A percentile compares a stretch with the other conserved stretches of the same genome.
These are phyloP conservation scores for Penicillium sp. DNA, from an alignment of 2,329 filamentous ascomycete genomes.

Conservation along the genomic window DNA sequence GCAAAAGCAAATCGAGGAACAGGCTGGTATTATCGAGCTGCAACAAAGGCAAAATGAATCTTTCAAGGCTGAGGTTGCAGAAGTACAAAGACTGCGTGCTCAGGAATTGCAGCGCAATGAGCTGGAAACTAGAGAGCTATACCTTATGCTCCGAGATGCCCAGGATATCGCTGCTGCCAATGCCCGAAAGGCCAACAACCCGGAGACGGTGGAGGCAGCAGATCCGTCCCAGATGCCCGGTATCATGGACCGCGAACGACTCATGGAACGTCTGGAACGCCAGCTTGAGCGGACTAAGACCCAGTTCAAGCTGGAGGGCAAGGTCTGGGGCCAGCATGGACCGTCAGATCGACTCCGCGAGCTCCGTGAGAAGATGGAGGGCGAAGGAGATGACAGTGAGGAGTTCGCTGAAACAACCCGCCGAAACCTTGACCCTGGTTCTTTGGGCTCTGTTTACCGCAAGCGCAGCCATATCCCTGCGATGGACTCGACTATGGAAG, in stretches of 20 bases:
- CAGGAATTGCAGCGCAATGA: slow-evolving; percentile 92
- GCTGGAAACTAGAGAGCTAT: slow-evolving; percentile 88
- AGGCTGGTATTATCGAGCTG: slow-evolving; percentile 79
- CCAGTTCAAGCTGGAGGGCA: slow-evolving; percentile 91
- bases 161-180: slow-evolving; percentile 90
- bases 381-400: slow-evolving; percentile 44
- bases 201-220: slow-evolving; percentile 43
- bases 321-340: slow-evolving; percentile 75
- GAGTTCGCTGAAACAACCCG: slow-evolving; percentile 49
- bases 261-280: slow-evolving; percentile 90
- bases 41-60: slow-evolving; percentile 77
- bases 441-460: slow-evolving; percentile 64
- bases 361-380: slow-evolving; percentile 90
- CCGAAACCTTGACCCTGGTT: slow-evolving; percentile 59
- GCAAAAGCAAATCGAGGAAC: slow-evolving; percentile 88
- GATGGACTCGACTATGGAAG: slow-evolving; percentile 30
- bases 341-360: slow-evolving; percentile 88
- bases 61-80: slow-evolving; percentile 80
- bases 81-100: slow-evolving; percentile 71
- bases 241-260: slow-evolving; percentile 80
- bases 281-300: slow-evolving; percentile 96
- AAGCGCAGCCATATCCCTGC: slow-evolving; percentile 39
- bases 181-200: slow-evolving; percentile 50
- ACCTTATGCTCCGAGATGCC: slow-evolving; percentile 94
- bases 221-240: slow-evolving; percentile 76